Evolutionary conservation across 2,329 filamentous ascomycete species (phyloP), one percentile per base, ranked within the genome.

Genomic region (Epicoccum sorghinum): DNA sequence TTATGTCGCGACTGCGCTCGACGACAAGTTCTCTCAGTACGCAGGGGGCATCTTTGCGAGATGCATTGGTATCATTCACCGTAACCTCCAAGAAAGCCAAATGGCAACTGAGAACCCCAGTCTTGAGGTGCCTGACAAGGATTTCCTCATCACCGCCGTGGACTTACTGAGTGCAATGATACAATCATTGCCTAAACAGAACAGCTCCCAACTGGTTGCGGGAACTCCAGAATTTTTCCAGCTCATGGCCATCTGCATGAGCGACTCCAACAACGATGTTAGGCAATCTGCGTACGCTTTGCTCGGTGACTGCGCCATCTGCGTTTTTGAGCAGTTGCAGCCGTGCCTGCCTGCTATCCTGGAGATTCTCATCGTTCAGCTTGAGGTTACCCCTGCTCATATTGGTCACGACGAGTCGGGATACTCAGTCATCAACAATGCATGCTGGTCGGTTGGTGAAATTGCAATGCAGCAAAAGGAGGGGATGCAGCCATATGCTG

Each of bases 391-490:
- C 12, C 69, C 77, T 62, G 89, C 92, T 57, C 82, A 82, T 50
- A 84, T 93, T 57, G 91, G 96, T 64, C 89, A 92, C 57, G 86
- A 91, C 41, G 91, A 96, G 60, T 89, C 86, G 14, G 88, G 87
- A 12, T 97, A 96, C 73, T 91, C 92, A 56, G 93, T 98, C 27
- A 87, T 98, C 55, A 99, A 98, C 82, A 99, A 99, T 71, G 93
- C 95, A 22, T 98, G 93, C 78, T 99, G 95, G 95, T 96, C 93
- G 6, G 88, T 87, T 23, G 95, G 95, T 37, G 95, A 99, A 78
- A 95, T 98, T 58, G 86, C 92, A 13, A 87, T 96, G 74, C 87
- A 91, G 57, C 83, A 90, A 71, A 86, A 87, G 58, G 79, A 81
- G 27, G 86, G 83, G 48, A 90, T 97, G 85, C 82, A 82, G 1